phyloP scores from a whole-genome alignment of 2,329 filamentous ascomycete species.

The Fusarium torulosum region DNA sequence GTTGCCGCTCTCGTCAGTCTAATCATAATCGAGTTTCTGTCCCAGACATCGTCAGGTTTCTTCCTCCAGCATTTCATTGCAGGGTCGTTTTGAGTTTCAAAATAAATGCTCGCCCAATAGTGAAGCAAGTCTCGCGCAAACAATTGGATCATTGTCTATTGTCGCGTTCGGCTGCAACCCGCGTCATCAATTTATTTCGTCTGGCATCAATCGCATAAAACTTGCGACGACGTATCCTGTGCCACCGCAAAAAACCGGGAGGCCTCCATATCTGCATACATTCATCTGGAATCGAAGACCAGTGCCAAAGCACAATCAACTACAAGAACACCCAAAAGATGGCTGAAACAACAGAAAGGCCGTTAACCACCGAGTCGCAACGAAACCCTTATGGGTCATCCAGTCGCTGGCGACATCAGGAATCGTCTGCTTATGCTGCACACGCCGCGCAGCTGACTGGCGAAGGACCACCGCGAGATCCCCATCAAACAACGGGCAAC shows the following conservation, averaged over 20 bases:
- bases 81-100: background rate
- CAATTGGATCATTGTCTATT: slow-evolving; percentile 1
- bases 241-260: slow-evolving; percentile 21
- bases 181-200: slow-evolving; percentile 25
- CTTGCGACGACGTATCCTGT: slow-evolving; percentile 22
- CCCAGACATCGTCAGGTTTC: slow-evolving; percentile 19
- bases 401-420: slow-evolving; percentile 73
- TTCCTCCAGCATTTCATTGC: slow-evolving; percentile 5
- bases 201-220: slow-evolving; percentile 25
- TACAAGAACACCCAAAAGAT: slow-evolving; percentile 32
- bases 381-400: slow-evolving; percentile 68
- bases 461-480: slow-evolving; percentile 48
- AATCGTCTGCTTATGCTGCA: slow-evolving; percentile 68
- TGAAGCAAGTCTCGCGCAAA: slow-evolving; percentile 8
- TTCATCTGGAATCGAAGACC: background rate
- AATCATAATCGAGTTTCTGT: slow-evolving; percentile 11
- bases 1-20: slow-evolving; percentile 8
- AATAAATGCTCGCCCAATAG: slow-evolving; percentile 1
- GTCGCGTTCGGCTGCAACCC: slow-evolving; percentile 24
- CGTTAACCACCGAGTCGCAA: slow-evolving; percentile 49
- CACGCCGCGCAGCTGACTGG: slow-evolving; percentile 56
- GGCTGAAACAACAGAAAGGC: slow-evolving; percentile 41
- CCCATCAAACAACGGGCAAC: slow-evolving; percentile 53
- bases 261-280: slow-evolving; percentile 25
- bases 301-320: background rate